Evolutionary conservation across 148 eudicot genomes (phyloP).

Genomic region (Gaultheria prostrata): DNA sequence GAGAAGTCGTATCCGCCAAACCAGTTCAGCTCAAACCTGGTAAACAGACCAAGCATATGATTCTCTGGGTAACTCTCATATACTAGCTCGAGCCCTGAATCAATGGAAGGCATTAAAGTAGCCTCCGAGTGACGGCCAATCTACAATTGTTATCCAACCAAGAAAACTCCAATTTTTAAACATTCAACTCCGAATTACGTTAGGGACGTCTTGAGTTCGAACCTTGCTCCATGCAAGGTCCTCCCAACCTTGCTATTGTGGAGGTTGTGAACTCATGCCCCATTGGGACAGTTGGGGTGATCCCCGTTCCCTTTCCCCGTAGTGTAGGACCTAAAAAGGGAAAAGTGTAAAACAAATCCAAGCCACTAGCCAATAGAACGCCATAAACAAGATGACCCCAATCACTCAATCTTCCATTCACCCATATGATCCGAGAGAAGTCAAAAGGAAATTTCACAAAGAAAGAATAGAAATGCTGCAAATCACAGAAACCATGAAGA

Average conservation of each 20-base stretch:
- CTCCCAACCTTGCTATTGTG: too few relatives aligned
- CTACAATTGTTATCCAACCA: neutral
- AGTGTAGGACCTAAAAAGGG: too few relatives aligned
- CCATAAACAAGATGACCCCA: neutral
- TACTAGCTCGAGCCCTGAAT: neutral
- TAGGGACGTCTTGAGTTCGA: too few relatives aligned
- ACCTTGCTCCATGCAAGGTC: too few relatives aligned
- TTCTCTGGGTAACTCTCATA: neutral
- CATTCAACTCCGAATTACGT: too few relatives aligned
- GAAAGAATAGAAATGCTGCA: neutral
- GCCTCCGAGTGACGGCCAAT: neutral
- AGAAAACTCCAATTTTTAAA: neutral
- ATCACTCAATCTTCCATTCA: neutral
- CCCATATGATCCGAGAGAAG: neutral
- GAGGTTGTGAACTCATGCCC: too few relatives aligned
- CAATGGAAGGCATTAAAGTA: neutral
- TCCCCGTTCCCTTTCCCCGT: too few relatives aligned
- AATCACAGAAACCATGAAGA: neutral
- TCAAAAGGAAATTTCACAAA: neutral
- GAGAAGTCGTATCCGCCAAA: neutral
- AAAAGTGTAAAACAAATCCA: neutral
- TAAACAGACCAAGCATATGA: neutral
- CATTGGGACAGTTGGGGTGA: too few relatives aligned
- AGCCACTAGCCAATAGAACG: neutral
- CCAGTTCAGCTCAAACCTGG: neutral